A percentile compares a stretch with the other conserved stretches of the same genome.
Evolutionary conservation across 2,329 filamentous ascomycete species (phyloP).

Genomic region (Cryphonectria carpinicola): DNA sequence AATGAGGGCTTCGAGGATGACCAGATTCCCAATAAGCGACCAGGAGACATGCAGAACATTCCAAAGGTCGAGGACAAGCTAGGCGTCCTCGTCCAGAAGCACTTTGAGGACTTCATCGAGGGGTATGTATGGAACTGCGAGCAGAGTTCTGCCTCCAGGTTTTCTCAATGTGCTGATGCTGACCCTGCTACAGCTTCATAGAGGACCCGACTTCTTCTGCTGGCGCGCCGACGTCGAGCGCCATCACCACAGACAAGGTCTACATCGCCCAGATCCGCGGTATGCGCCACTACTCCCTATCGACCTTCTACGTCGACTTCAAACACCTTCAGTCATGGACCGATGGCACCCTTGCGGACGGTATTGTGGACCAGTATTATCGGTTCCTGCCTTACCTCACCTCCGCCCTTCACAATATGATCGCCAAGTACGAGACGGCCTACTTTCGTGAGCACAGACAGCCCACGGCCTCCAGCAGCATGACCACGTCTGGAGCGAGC

Average conservation of each 20-base stretch:
- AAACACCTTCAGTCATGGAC: slow-evolving; percentile 79
- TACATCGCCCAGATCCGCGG: slow-evolving; percentile 84
- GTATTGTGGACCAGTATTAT: slow-evolving; percentile 90
- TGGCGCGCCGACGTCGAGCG: slow-evolving; percentile 67
- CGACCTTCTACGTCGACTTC: slow-evolving; percentile 85
- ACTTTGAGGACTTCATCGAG: slow-evolving; percentile 81
- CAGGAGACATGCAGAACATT: slow-evolving; percentile 56
- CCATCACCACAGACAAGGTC: slow-evolving; percentile 77
- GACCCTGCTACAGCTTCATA: slow-evolving; percentile 54
- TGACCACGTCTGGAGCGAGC: slow-evolving; percentile 69
- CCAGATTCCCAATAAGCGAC: slow-evolving; percentile 59
- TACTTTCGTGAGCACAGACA: slow-evolving; percentile 95
- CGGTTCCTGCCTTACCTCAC: slow-evolving; percentile 92
- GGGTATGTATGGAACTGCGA: slow-evolving; percentile 54
- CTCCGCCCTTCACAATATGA: slow-evolving; percentile 86
- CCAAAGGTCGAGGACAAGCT: slow-evolving; percentile 77
- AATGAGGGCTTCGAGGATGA: slow-evolving; percentile 65
- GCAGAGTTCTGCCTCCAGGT: not conserved
- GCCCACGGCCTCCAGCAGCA: slow-evolving; percentile 73
- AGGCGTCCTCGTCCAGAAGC: slow-evolving; percentile 72
- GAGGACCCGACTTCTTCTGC: slow-evolving; percentile 70
- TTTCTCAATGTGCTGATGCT: slow-evolving; percentile 19
- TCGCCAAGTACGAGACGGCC: slow-evolving; percentile 89
- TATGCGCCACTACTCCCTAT: slow-evolving; percentile 74
- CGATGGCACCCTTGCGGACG: slow-evolving; percentile 80